A percentile compares a stretch with the other conserved stretches of the same genome.
Conservation (phyloP, 2,329 filamentous ascomycete genomes). For the Epicoccum sorghinum region DNA sequence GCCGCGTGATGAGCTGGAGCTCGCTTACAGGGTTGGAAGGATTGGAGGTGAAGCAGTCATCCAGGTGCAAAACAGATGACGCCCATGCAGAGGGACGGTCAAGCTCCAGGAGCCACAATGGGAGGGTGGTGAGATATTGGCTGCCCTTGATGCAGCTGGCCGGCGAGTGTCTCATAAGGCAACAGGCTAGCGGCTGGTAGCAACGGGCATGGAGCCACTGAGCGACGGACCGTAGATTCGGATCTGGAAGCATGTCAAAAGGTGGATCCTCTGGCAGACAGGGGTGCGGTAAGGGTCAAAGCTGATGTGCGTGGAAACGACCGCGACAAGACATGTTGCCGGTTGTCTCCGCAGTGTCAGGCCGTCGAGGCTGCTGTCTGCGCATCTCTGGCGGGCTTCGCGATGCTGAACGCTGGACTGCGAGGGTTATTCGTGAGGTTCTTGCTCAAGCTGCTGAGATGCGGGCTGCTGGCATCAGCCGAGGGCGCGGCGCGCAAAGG, state of each 20-base stretch:
- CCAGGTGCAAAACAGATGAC: slow-evolving; percentile 15
- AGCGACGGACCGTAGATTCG: slow-evolving; percentile 17
- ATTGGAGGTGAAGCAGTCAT: slow-evolving; percentile 23
- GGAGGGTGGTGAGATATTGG: neutral
- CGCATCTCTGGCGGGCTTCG: neutral
- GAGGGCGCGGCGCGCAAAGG: slow-evolving; percentile 13
- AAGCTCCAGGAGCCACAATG: neutral
- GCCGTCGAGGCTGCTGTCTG: slow-evolving; percentile 7
- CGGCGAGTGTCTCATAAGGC: slow-evolving; percentile 10
- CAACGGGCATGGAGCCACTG: slow-evolving; percentile 3
- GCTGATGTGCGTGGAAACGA: slow-evolving; percentile 21
- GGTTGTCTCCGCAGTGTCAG: slow-evolving; percentile 10
- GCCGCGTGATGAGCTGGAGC: slow-evolving; percentile 22
- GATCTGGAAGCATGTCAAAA: slow-evolving; percentile 33
- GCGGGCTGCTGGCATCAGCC: slow-evolving; percentile 12
- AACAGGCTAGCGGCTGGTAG: slow-evolving; percentile 14
- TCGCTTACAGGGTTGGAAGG: slow-evolving; percentile 24
- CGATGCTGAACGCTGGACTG: slow-evolving; percentile 3
- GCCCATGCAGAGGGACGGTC: slow-evolving; percentile 1
- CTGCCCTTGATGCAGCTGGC: slow-evolving; percentile 8
- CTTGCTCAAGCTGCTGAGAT: slow-evolving; percentile 6
- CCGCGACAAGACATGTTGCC: slow-evolving; percentile 16
- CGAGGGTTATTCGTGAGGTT: slow-evolving; percentile 6
- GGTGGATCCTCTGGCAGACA: slow-evolving; percentile 18
- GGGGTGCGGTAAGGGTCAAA: slow-evolving; percentile 21